These are phyloP conservation scores for Apophysomyces trapeziformis DNA, from an alignment of 371 early-diverging fungal genomes.

Conservation along the genomic window DNA sequence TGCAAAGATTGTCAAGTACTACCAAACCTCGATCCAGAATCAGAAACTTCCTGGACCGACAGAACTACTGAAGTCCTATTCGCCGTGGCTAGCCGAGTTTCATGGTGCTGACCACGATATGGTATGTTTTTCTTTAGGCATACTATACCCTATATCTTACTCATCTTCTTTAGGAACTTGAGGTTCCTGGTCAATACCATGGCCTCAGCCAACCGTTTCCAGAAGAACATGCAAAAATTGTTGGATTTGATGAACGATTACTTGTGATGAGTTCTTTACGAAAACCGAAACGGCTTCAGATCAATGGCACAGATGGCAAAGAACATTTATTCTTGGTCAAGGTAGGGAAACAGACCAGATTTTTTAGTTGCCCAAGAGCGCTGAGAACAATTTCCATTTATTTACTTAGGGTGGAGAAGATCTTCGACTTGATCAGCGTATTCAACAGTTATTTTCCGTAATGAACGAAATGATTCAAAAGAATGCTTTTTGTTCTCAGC, in stretches of 20 bases:
- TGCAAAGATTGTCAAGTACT: constrained; percentile 40
- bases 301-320: constrained; percentile 74
- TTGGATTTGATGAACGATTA: constrained; percentile 64
- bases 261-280: constrained; percentile 74
- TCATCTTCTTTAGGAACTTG: constrained; percentile 43
- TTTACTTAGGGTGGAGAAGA: constrained; percentile 76
- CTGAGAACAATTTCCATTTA: too few species aligned
- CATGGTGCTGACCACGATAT: constrained; percentile 40
- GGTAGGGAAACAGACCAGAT: constrained; percentile 26
- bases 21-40: constrained; percentile 34
- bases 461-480: constrained; percentile 74
- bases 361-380: background rate
- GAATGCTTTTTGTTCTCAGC: constrained; percentile 55
- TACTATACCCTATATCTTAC: background rate
- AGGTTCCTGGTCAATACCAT: constrained; percentile 80
- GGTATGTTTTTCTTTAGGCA: constrained; percentile 29
- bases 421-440: constrained; percentile 78
- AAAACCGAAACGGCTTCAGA: constrained; percentile 72
- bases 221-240: constrained; percentile 59
- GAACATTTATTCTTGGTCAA: constrained; percentile 77
- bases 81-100: constrained; percentile 69
- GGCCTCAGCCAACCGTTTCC: constrained; percentile 54
- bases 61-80: constrained; percentile 61
- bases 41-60: constrained; percentile 37
- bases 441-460: constrained; percentile 74